Evolutionary conservation across 768 basidiomycete species (phyloP), one percentile per base, ranked within the genome.

Genomic region (Termitomyces sp.): DNA sequence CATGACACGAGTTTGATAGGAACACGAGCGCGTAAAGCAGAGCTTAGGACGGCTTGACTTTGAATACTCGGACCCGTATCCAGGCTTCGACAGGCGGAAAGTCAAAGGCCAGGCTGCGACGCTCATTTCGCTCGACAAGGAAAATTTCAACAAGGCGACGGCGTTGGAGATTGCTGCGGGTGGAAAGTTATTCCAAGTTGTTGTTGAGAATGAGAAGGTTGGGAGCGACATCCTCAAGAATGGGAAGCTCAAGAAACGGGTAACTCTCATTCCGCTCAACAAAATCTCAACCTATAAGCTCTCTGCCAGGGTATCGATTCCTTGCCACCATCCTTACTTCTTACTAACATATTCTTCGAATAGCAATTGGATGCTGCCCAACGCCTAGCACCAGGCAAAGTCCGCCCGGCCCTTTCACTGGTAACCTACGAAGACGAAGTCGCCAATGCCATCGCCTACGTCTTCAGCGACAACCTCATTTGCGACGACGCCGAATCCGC

Each of bases 151-250:
- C 67, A 89, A 90, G 57, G 84, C 94, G 1, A 94, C 92, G 0
- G 97, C 97, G 2, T 80, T 98, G 4, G 97, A 99, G 72, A 88
- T 98, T 61, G 86, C 91, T 18, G 95, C 95, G 0, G 95, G 95
- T 0, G 87, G 84, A 0, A 90, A 89, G 62, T 78, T 99, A 9
- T 97, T 90, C 74, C 93, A 98, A 62, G 93, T 98, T 37, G 90
- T 98, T 27, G 91, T 98, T 8, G 87, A 95, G 62, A 87, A 96
- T 67, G 95, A 98, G 72, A 82, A 82, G 56, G 84, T 95, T 45
- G 95, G 94, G 30, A 91, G 89, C 64, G 86, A 90, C 30, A 80
- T 98, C 26, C 75, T 98, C 47, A 83, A 89, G 68, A 85, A 89
- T 47, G 80, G 81, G 12, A 67, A 78, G 49, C 82, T 98, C 64